Percentiles rank a stretch among this genome's conserved stretches.
phyloP scores from a whole-genome alignment of 164 flowering plant genomes.

The Brasenia schreberi region DNA sequence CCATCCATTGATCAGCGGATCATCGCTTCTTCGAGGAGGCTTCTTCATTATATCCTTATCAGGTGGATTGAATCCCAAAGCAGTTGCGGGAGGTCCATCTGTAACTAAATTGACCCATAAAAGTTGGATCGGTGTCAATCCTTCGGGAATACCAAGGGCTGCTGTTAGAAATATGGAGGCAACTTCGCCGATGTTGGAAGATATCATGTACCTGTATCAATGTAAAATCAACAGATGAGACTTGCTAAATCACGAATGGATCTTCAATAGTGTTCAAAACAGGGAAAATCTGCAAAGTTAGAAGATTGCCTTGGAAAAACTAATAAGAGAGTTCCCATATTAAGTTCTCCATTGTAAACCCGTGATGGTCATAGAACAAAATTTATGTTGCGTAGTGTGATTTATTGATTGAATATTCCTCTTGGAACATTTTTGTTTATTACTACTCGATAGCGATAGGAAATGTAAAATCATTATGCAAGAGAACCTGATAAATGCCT shows the following conservation, averaged over 20 bases:
- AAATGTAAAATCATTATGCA: background rate
- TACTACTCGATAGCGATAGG: too few relatives aligned
- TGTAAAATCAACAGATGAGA: background rate
- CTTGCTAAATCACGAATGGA: too few relatives aligned
- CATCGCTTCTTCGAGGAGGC: slow-evolving; percentile 82
- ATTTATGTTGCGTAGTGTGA: too few relatives aligned
- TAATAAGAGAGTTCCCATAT: too few relatives aligned
- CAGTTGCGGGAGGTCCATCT: slow-evolving; percentile 96
- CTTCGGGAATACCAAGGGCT: slow-evolving; percentile 87
- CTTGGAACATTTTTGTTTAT: too few relatives aligned
- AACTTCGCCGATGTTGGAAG: slow-evolving; percentile 91
- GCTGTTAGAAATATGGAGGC: slow-evolving; percentile 86
- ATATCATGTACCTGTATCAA: slow-evolving; percentile 71
- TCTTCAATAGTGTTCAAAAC: too few relatives aligned
- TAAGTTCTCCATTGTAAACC: too few relatives aligned
- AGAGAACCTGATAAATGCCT: slow-evolving; percentile 77
- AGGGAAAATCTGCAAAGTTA: too few relatives aligned
- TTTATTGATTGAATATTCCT: too few relatives aligned
- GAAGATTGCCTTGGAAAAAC: too few relatives aligned
- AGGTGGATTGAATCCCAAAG: slow-evolving; percentile 89
- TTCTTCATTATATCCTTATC: slow-evolving; percentile 84
- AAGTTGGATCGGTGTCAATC: slow-evolving; percentile 89
- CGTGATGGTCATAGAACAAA: too few relatives aligned
- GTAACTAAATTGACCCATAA: slow-evolving; percentile 96
- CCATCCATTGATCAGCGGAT: slow-evolving; percentile 79